Base-by-base conservation (phyloP, 169 alveolate species). In the Cryptosporidium viatorum region DNA sequence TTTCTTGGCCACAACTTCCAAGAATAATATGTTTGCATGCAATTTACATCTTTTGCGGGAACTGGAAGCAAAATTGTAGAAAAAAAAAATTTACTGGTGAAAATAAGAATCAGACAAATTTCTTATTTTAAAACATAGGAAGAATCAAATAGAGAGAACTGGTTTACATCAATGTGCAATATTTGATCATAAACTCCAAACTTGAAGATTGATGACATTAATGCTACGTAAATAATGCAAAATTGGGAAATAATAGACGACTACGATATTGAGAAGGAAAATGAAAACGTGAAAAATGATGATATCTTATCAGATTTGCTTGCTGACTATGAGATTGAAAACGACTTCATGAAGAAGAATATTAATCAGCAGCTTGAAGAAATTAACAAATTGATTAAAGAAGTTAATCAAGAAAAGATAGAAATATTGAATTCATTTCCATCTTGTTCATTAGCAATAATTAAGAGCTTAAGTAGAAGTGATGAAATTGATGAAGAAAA, bases 381-480 rank as follows among this genome's bases (percentile, higher is more conserved):
- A 26, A 73, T 73, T 29, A 51, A 55, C 7, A 12, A 18, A 2
- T 23, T 73, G 16, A 51, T 51, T 35, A 59, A 52, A 10, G 70
- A 58, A 73, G 21, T 59, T 37, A 73, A 73, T 62, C 29, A 73
- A 51, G 89, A 80, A 43, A 80, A 62, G 67, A 39, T 29, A 26
- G 75, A 80, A 14, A n/a, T 80, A 9, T 31, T 80, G 8, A 65
- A 60, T 65, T 59, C 89, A 1, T 80, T 80, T 48, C 89, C 89
- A 35, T 59, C 75, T 26, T 80, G 89, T 62, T 43, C 89, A 12
- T 58, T 80, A n/a, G 86, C 71, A 73, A 58, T 73, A 31, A 55
- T 73, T n/a, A 55, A 55, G 10, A 73, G 51, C 14, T 37, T 55
- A 7, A 35, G 5, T 18, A 58, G 33, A 73, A 31, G 26, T 14